These are phyloP conservation scores for Dryadomyces sulphureus DNA, from an alignment of 2,329 filamentous ascomycete genomes.

Conservation along the genomic window DNA sequence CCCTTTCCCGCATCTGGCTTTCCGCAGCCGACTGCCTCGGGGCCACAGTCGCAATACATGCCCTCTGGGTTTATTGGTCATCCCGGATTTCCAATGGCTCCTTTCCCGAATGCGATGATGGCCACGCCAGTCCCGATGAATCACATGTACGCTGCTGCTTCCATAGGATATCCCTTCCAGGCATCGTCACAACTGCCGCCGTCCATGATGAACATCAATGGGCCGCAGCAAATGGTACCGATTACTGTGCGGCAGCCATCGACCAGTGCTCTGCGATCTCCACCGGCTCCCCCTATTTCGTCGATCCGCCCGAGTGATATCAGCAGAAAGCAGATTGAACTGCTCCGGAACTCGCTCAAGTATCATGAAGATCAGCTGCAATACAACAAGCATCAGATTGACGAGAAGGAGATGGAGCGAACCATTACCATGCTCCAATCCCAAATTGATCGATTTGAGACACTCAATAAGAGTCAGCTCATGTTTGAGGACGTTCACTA, in stretches of 20 bases:
- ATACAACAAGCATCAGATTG: constrained; percentile 49
- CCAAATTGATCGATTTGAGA: constrained; percentile 28
- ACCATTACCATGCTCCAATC: constrained; percentile 26
- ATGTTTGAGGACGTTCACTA: constrained; percentile 29
- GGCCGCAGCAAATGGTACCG: not conserved
- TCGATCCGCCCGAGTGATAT: constrained; percentile 47
- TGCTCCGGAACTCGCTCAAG: constrained; percentile 36
- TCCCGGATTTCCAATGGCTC: constrained; percentile 11
- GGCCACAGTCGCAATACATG: constrained; percentile 6
- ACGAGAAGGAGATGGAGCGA: constrained; percentile 34
- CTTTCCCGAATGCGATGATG: constrained; percentile 13
- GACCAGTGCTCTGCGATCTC: constrained; percentile 12
- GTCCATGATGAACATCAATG: not conserved
- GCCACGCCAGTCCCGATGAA: constrained; percentile 12
- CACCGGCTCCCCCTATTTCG: constrained; percentile 30
- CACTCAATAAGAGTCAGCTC: constrained; percentile 27
- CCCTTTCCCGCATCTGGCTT: constrained; percentile 14
- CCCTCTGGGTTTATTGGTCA: constrained; percentile 9
- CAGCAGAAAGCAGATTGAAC: constrained; percentile 40
- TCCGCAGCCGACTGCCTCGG: constrained; percentile 1
- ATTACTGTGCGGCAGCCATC: not conserved
- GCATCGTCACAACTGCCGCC: not conserved
- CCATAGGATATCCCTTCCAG: constrained; percentile 2
- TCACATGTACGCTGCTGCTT: constrained; percentile 8
- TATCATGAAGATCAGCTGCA: constrained; percentile 42